Evolutionary conservation across 345 rosid species (phyloP), one percentile per base, ranked within the genome.

Genomic region (Capsella bursapastoris): DNA sequence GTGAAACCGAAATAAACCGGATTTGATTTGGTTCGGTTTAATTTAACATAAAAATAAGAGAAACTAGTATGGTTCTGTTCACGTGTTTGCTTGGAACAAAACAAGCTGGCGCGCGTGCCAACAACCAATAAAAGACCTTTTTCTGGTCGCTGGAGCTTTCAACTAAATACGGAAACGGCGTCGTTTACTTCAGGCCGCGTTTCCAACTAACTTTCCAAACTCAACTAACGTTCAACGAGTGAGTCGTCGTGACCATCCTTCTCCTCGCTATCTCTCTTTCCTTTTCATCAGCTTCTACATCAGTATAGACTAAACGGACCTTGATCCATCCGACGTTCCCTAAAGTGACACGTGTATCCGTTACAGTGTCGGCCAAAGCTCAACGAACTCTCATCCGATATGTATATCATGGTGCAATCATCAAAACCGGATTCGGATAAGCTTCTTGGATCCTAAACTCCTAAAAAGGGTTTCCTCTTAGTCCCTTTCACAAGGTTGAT

Each of bases 161-260:
- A 77, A 57, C 31, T 41, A 12, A 57, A 35, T 35, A 28, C 13
- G 4, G 14, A 59, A 66, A 77, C 81, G 81, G 8, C 38, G 12
- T 2, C 69, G 73, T 66, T n/a, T 49, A 0, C 7, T 1, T 2
- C 3, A 4, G n/a, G 35, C 57, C 28, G 43, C 77, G 72, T 58
- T 57, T 64, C 41, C 81, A 71, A 59, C 81, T 27, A 78, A 58
- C 77, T 14, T 71, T 71, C 5, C 0, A 58, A 59, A 59, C 66
- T 58, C 81, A 72, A 59, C 81, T 71, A 78, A 78, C 81, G 57
- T 71, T 78, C 77, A 78, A 78, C 72, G 38, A 67, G 18, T 28
- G 38, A 61, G 25, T 22, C 25, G 25, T 22, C 25, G 25, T 7
- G 6, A 32, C 64, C 11, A 53, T 43, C 38, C 0, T 25, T 34